Percentiles rank a stretch among this genome's conserved stretches.
phyloP scores from a whole-genome alignment of 495 filamentous ascomycete genomes.

The Neurospora sp. region DNA sequence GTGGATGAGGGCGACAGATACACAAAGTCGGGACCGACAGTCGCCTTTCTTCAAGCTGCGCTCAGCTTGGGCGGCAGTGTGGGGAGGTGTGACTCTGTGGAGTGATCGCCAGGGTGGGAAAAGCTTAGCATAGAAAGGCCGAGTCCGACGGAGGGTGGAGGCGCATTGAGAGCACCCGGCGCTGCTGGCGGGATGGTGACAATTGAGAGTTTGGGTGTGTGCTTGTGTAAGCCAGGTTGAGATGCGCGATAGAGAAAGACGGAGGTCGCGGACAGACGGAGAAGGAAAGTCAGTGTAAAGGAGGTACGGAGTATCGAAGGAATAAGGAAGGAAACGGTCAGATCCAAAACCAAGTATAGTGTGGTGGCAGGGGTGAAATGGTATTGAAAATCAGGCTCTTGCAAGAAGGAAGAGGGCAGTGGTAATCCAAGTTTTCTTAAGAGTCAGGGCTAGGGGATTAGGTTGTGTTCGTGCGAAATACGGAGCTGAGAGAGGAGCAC shows the following conservation, averaged over 20 bases:
- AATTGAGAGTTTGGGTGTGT: background rate
- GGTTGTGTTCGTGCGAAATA: background rate
- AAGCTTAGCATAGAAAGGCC: slow-evolving; percentile 11
- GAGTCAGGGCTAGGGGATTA: background rate
- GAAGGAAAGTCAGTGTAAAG: background rate
- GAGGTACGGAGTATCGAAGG: background rate
- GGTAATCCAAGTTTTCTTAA: background rate
- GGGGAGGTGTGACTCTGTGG: slow-evolving; percentile 2
- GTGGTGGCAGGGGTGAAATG: background rate
- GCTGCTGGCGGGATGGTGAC: background rate
- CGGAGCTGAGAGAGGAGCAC: background rate
- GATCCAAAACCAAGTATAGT: background rate
- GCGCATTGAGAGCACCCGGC: background rate
- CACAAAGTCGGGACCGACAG: background rate
- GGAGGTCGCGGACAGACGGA: background rate
- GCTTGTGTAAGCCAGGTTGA: background rate
- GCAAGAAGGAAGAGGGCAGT: background rate
- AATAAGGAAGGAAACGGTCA: background rate
- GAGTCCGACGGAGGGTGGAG: background rate
- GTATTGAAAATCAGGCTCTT: background rate
- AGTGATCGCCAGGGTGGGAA: slow-evolving; percentile 9
- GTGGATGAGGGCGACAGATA: background rate
- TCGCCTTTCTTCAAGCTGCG: background rate
- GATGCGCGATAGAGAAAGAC: background rate
- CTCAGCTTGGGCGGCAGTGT: background rate